These are phyloP conservation scores for Penicillium nucicola DNA, from an alignment of 495 filamentous ascomycete species.

Conservation along the genomic window DNA sequence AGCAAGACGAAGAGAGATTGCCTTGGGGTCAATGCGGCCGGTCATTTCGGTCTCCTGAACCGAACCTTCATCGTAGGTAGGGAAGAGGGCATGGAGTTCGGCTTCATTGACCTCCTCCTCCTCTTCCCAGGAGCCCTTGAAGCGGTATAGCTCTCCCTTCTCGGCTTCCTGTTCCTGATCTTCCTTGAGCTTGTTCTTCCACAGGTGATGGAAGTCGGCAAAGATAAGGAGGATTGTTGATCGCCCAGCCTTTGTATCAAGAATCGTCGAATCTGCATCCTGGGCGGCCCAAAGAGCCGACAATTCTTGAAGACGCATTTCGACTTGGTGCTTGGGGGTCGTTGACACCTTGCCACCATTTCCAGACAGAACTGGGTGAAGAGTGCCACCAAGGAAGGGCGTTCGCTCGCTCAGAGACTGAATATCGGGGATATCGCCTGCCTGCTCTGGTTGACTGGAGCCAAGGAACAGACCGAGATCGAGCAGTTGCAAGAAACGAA, in stretches of 20 bases:
- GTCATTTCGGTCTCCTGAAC: conserved; percentile 28
- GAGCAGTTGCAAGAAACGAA: conserved; percentile 79
- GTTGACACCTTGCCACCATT: conserved; percentile 10
- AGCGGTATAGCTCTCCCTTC: conserved; percentile 75
- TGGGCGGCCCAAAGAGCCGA: conserved; percentile 35
- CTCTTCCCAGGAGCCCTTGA: conserved; percentile 69
- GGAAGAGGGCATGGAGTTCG: conserved; percentile 78
- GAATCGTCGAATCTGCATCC: conserved; percentile 31
- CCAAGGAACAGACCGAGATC: conserved; percentile 70
- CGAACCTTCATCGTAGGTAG: conserved; percentile 58
- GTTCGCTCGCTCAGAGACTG: conserved; percentile 47
- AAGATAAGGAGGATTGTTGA: conserved; percentile 49
- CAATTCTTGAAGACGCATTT: conserved; percentile 45
- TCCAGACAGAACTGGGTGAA: conserved; percentile 21
- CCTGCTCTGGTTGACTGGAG: conserved; percentile 21
- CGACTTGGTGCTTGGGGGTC: conserved; percentile 37
- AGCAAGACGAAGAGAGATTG: conserved; percentile 48
- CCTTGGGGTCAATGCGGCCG: conserved; percentile 35
- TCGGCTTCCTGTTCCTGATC: conserved; percentile 70
- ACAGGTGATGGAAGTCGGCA: conserved; percentile 68
- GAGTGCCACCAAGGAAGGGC: conserved; percentile 60
- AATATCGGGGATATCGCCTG: conserved; percentile 24
- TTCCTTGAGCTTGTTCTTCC: conserved; percentile 67
- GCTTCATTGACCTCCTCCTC: conserved; percentile 72
- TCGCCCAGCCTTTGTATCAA: conserved; percentile 25